phyloP scores from a whole-genome alignment of 805 yeast species.

The Starmerella scarabaei region DNA sequence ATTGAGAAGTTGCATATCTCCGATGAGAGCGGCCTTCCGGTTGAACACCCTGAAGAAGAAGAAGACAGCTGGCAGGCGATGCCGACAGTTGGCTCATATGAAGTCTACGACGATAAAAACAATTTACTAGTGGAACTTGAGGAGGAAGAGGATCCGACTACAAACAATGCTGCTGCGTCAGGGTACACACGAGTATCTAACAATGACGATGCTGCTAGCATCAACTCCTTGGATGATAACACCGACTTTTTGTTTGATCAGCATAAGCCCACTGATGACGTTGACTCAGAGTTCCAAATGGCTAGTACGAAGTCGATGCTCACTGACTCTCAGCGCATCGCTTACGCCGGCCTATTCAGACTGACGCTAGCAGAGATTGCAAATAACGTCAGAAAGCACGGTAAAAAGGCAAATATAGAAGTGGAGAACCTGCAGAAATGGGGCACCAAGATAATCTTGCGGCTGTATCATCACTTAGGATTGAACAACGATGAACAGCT shows the following conservation, averaged over 20 bases:
- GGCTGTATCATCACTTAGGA: constrained; percentile 71
- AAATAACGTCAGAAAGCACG: constrained; percentile 43
- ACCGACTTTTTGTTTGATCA: constrained; percentile 43
- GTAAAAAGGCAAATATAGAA: constrained; percentile 28
- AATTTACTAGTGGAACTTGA: constrained; percentile 25
- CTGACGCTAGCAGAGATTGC: constrained; percentile 71
- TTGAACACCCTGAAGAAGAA: constrained; percentile 23
- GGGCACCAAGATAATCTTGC: constrained; percentile 59
- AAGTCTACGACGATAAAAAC: constrained; percentile 67
- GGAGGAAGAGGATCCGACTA: constrained; percentile 16
- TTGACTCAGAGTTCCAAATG: constrained; percentile 50
- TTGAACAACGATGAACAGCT: constrained; percentile 57
- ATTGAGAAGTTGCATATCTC: constrained; percentile 13
- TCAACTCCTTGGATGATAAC: constrained; percentile 37
- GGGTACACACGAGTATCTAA: constrained; percentile 69
- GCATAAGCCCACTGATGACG: constrained; percentile 32
- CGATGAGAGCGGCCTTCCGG: constrained; percentile 11
- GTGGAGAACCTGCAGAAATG: constrained; percentile 75
- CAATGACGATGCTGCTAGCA: constrained; percentile 56
- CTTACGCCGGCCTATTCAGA: constrained; percentile 77
- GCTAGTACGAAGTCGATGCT: constrained; percentile 70
- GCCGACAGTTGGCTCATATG: constrained; percentile 65
- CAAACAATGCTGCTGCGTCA: constrained; percentile 35
- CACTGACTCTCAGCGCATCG: constrained; percentile 73
- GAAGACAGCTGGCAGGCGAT: constrained; percentile 72